Base-by-base conservation (phyloP, 2,329 filamentous ascomycete genomes). In the Fusarium sp. region DNA sequence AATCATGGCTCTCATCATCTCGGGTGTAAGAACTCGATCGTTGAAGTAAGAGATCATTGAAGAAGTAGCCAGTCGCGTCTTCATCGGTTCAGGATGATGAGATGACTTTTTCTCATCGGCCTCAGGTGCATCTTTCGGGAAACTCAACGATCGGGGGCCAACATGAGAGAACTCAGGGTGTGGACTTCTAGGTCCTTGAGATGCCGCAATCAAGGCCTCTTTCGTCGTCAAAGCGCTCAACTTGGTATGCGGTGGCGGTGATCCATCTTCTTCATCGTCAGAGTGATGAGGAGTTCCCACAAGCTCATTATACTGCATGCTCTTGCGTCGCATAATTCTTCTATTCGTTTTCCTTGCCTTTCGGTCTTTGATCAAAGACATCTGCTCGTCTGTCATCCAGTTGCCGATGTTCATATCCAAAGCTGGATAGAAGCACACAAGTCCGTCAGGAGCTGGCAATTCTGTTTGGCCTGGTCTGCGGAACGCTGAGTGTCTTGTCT, bases 1-100 rank as follows among this genome's bases (percentile, higher is more conserved):
- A 73, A 99, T 97, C 95, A 99, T 98, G 71, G 95, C 94, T 36
- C 96, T 93, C 92, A 98, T 98, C 94, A 98, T 97, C 82, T 99
- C 96, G 0, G 96, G 95, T 0, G 94, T 95, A 20, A 99, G 87
- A 33, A 99, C 93, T 33, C 96, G 92, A 81, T 99, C 96, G 81
- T 97, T 96, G 82, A 98, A 97, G 83, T 98, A 98, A 0, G 95
- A 98, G 39, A 99, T 97, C 90, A 97, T 97, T n/a, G 92, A 95
- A 0, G 94, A 95, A 80, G 95, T 97, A 22, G 95, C 95, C 15
- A 99, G 88, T n/a, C 95, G 91, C 3, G 96, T 98, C 75, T 89
- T 91, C 69, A 97, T 84, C 4, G 88, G 88, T 67, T 88, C 83
- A 2, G 87, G 83, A 51, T 86, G 88, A 69, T 89, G 86, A 11